Evolutionary conservation across 2,329 filamentous ascomycete species (phyloP).

Genomic region (Claviceps sp.): DNA sequence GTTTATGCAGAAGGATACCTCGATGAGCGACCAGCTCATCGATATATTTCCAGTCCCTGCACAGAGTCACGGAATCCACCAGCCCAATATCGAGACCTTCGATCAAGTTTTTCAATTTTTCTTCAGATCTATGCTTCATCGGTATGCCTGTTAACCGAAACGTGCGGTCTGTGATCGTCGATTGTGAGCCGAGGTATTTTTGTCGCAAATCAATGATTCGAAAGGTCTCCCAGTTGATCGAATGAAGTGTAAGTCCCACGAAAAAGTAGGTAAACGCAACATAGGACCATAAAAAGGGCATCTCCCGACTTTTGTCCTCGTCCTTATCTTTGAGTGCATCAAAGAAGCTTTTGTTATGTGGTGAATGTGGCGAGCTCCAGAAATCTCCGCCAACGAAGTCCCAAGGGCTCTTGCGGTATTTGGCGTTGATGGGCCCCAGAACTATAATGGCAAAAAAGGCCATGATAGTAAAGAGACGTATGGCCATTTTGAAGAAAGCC

Average conservation of each 20-base stretch:
- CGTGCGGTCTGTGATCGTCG: slow-evolving; percentile 89
- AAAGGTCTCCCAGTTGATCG: slow-evolving; percentile 71
- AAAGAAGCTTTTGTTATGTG: slow-evolving; percentile 7
- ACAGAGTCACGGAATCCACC: slow-evolving; percentile 78
- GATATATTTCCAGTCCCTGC: slow-evolving; percentile 72
- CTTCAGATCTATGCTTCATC: slow-evolving; percentile 61
- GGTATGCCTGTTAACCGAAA: slow-evolving; percentile 88
- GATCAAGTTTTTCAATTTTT: slow-evolving; percentile 72
- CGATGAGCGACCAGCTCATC: slow-evolving; percentile 62
- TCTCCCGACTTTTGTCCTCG: slow-evolving; percentile 21
- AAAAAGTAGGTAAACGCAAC: slow-evolving; percentile 93
- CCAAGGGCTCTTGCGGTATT: slow-evolving; percentile 28
- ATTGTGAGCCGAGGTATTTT: slow-evolving; percentile 83
- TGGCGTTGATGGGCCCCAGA: slow-evolving; percentile 73
- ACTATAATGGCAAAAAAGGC: slow-evolving; percentile 70
- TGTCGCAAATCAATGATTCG: slow-evolving; percentile 78
- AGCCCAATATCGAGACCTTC: slow-evolving; percentile 81
- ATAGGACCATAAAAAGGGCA: slow-evolving; percentile 74
- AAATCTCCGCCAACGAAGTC: slow-evolving; percentile 1
- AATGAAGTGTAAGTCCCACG: slow-evolving; percentile 65
- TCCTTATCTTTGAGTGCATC: slow-evolving; percentile 16
- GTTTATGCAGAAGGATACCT: slow-evolving; percentile 48
- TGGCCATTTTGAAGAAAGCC: slow-evolving; percentile 90
- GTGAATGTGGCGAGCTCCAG: not conserved
- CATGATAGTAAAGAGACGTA: slow-evolving; percentile 66